Evolutionary conservation across 345 rosid species (phyloP).

Genomic region (Citrus glauca): DNA sequence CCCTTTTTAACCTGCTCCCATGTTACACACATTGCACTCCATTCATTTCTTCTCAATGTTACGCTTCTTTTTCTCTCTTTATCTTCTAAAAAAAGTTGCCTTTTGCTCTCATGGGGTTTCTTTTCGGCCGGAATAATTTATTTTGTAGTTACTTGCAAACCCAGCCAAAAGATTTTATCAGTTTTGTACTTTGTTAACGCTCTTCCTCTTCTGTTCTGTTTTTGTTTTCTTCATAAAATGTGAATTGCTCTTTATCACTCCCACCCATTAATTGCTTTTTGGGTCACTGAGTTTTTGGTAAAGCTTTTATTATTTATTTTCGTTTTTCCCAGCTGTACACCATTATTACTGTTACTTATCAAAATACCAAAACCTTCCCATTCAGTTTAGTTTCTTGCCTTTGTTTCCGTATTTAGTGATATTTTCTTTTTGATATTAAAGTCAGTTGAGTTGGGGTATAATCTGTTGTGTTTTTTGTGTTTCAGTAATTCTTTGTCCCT

Average conservation of each 20-base stretch:
- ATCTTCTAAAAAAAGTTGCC: conserved; percentile 16
- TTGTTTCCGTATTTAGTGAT: conserved; percentile 7
- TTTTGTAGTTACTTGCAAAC: background rate
- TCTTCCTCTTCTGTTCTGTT: background rate
- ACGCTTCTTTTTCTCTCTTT: background rate
- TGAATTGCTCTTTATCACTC: conserved; percentile 6
- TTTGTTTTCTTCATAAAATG: conserved; percentile 9
- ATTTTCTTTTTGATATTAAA: background rate
- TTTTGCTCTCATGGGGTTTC: conserved; percentile 16
- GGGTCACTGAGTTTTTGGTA: conserved; percentile 19
- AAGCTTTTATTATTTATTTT: background rate
- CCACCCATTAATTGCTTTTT: conserved; percentile 15
- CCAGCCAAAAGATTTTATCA: conserved; percentile 17
- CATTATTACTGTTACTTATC: conserved; percentile 16
- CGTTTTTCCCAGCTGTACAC: conserved; percentile 25
- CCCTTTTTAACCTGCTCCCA: conserved; percentile 6
- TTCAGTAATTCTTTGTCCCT: background rate
- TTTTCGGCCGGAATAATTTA: background rate
- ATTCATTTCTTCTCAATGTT: conserved; percentile 4
- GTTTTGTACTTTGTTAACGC: conserved; percentile 3
- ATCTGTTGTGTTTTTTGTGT: conserved; percentile 7
- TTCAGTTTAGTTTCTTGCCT: background rate
- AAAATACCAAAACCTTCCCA: background rate
- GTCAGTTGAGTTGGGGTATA: conserved; percentile 14
- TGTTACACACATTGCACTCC: background rate